Evolutionary conservation across 257 asterid genomes (phyloP).

Genomic region (Parsonsia alboflavescens): DNA sequence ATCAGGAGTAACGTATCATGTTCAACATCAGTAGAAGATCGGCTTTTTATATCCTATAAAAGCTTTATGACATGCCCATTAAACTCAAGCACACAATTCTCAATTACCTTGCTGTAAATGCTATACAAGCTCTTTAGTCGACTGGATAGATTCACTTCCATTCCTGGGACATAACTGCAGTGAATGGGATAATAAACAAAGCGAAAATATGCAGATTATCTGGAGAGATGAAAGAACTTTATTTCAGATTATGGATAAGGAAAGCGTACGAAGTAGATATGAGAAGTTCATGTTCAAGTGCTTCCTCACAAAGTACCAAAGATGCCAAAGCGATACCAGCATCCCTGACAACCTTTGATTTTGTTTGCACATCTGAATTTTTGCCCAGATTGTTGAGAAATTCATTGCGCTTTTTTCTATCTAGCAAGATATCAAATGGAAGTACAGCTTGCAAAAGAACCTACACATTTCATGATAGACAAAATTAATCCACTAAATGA

Average conservation of each 20-base stretch:
- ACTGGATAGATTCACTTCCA: slow-evolving; percentile 90
- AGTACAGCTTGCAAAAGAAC: slow-evolving; percentile 93
- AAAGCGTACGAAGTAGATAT: slow-evolving; percentile 88
- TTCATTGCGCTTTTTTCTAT: slow-evolving; percentile 60
- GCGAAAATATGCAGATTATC: slow-evolving; percentile 1
- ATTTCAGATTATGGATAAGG: slow-evolving; percentile 12
- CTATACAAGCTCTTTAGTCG: slow-evolving; percentile 94
- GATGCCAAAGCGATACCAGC: slow-evolving; percentile 87
- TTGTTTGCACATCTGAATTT: slow-evolving; percentile 40
- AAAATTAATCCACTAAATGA: not conserved
- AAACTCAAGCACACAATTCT: slow-evolving; percentile 2
- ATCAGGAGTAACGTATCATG: not conserved
- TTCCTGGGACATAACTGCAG: slow-evolving; percentile 93
- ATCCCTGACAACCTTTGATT: slow-evolving; percentile 82
- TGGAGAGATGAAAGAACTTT: slow-evolving; percentile 12
- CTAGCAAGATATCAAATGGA: slow-evolving; percentile 81
- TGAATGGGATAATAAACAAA: not conserved
- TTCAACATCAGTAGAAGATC: not conserved
- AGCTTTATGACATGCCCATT: not conserved
- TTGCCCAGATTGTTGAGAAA: slow-evolving; percentile 51
- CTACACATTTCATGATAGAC: slow-evolving; percentile 32
- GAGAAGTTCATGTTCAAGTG: slow-evolving; percentile 81
- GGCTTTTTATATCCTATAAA: not conserved
- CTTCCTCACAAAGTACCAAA: slow-evolving; percentile 91
- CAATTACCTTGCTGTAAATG: slow-evolving; percentile 75